phyloP scores from a whole-genome alignment of 2,329 filamentous ascomycete genomes.

The Aspergillus sp. region DNA sequence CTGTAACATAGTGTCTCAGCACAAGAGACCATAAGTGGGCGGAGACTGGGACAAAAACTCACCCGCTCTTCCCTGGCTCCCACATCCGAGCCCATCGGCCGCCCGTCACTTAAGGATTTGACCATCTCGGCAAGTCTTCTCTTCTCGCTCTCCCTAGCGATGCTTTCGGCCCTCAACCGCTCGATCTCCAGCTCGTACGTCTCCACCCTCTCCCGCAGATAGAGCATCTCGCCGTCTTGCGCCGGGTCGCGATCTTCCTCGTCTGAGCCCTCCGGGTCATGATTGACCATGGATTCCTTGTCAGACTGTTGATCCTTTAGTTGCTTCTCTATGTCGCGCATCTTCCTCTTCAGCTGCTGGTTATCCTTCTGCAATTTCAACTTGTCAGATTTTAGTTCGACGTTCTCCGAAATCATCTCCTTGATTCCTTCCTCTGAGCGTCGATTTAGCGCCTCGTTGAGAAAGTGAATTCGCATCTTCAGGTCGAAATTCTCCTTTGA shows the following conservation, averaged over 20 bases:
- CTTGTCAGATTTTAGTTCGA: slow-evolving; percentile 88
- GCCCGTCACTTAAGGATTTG: slow-evolving; percentile 59
- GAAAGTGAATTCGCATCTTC: slow-evolving; percentile 95
- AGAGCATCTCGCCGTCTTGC: slow-evolving; percentile 82
- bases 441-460: slow-evolving; percentile 89
- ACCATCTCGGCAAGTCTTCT: slow-evolving; percentile 81
- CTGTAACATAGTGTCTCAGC: slow-evolving; percentile 36
- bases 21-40: neutral
- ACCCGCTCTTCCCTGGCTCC: slow-evolving; percentile 50
- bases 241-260: slow-evolving; percentile 48
- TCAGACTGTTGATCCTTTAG: slow-evolving; percentile 56
- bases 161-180: slow-evolving; percentile 71
- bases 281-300: slow-evolving; percentile 45
- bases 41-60: slow-evolving; percentile 19
- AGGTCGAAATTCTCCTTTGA: slow-evolving; percentile 98
- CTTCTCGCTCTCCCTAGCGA: slow-evolving; percentile 81
- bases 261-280: slow-evolving; percentile 43
- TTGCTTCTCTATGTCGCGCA: slow-evolving; percentile 84
- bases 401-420: slow-evolving; percentile 97
- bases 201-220: slow-evolving; percentile 80
- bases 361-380: slow-evolving; percentile 89
- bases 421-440: slow-evolving; percentile 94
- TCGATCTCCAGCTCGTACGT: slow-evolving; percentile 83
- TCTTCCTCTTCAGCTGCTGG: slow-evolving; percentile 73
- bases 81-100: slow-evolving; percentile 49